Evolutionary conservation across 2,329 filamentous ascomycete genomes (phyloP).

Genomic region (Beauveria pseudobassiana): DNA sequence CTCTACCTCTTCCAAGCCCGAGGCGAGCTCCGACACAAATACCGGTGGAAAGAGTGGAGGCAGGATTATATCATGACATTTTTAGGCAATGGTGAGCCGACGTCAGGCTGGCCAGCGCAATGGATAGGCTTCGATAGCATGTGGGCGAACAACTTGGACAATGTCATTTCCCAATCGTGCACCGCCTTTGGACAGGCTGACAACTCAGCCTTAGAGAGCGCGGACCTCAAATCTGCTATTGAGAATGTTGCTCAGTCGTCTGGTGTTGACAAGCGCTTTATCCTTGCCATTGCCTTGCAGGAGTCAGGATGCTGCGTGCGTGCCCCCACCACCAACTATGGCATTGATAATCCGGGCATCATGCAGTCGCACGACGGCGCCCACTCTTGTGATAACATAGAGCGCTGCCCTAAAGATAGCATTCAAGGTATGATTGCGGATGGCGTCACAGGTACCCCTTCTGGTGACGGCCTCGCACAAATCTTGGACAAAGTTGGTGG

Average conservation of each 20-base stretch:
- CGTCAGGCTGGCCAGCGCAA: no score
- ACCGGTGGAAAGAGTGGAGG: background rate
- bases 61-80: background rate
- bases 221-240: background rate
- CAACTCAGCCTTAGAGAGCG: background rate
- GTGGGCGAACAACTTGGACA: no score
- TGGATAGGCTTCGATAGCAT: no score
- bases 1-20: background rate
- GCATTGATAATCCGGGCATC: background rate
- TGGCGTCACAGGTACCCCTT: conserved; percentile 1
- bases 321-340: background rate
- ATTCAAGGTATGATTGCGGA: conserved; percentile 3
- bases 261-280: conserved; percentile 7
- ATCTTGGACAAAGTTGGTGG: background rate
- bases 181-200: no score
- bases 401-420: background rate
- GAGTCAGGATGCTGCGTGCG: conserved; percentile 17
- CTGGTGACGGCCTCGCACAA: conserved; percentile 6
- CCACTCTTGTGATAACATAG: background rate
- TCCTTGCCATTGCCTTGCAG: conserved; percentile 24
- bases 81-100: background rate
- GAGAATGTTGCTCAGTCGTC: background rate
- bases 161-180: no score
- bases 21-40: background rate
- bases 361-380: conserved; percentile 6